Base-by-base conservation (phyloP, 345 rosid species). In the Carallia pectinifolia region DNA sequence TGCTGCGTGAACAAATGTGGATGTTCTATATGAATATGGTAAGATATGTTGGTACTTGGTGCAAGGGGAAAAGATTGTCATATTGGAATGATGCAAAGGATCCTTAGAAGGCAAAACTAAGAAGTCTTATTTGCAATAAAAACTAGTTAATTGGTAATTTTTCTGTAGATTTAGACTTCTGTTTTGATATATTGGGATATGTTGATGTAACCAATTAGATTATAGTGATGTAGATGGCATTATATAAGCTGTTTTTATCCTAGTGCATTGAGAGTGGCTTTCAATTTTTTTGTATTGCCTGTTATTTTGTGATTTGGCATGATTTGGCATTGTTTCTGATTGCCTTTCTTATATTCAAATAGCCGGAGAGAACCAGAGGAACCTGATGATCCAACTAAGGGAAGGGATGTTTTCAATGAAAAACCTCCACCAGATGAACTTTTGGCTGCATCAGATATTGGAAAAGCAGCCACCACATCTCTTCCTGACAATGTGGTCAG, bases 381-480 rank as follows among this genome's bases (percentile, higher is more conserved):
- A 76, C 92, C 98, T 66, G 98, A 90, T 73, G 99, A 95, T 78
- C 85, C 96, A 66, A 90, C 88, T 64, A 94, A 95, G 77, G 98
- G 99, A 53, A 92, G 99, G 67, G 96, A 88, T 56, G 93, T 90
- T 67, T 90, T 95, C 73, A 92, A 92, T 73, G 99, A 95, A 82
- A 95, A 95, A 83, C 99, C 99, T 61, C 94, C 98, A 30, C 82
- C 97, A 27, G 98, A 95, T 83, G 99, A 95, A 81, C 96, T 95
- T 81, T 70, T 95, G 93, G 79, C 99, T 65, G 98, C 77, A 53
- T 95, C 99, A 52, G 99, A 95, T 68, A 82, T 88, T 79, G 99
- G 99, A 77, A 92, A 90, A 77, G 52, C 97, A 39, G 92, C 80
- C n/a, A 88, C 98, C 29, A 89, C 96, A 4, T 89, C 93, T 71